A percentile compares a stretch with the other conserved stretches of the same genome.
These are phyloP conservation scores for Cladophialophora psammophila DNA, from an alignment of 2,329 filamentous ascomycete species.

Conservation along the genomic window DNA sequence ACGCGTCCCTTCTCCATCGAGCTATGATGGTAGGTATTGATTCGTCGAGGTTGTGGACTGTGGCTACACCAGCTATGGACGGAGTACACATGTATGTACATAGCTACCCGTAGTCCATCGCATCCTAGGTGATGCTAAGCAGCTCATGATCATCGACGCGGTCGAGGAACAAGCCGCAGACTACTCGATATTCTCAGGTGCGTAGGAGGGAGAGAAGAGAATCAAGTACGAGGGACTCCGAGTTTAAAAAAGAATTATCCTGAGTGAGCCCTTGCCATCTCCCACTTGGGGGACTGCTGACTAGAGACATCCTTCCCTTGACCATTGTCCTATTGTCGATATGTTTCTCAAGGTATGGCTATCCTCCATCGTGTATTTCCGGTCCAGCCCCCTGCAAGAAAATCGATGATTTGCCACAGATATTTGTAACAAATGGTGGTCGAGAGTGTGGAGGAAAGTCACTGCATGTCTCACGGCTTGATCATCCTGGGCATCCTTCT, in stretches of 20 bases:
- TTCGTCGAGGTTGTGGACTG: background rate
- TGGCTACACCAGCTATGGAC: background rate
- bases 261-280: background rate
- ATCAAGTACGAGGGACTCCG: too few species aligned
- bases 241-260: too few species aligned
- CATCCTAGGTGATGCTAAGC: background rate
- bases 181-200: too few species aligned
- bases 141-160: too few species aligned
- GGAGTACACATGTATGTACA: background rate
- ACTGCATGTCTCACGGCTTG: slow-evolving; percentile 39
- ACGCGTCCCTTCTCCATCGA: slow-evolving; percentile 29
- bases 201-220: too few species aligned
- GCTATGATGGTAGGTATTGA: background rate
- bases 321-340: background rate
- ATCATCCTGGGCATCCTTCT: slow-evolving; percentile 29
- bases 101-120: background rate
- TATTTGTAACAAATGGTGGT: slow-evolving; percentile 27
- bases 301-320: background rate
- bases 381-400: background rate
- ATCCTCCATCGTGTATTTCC: background rate
- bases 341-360: background rate
- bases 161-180: too few species aligned
- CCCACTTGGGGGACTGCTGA: background rate
- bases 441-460: slow-evolving; percentile 13
- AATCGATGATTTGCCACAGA: slow-evolving; percentile 32